A percentile compares a stretch with the other conserved stretches of the same genome.
These are phyloP conservation scores for Leishmania mexicana DNA, from an alignment of 208 protist species.

Conservation along the genomic window DNA sequence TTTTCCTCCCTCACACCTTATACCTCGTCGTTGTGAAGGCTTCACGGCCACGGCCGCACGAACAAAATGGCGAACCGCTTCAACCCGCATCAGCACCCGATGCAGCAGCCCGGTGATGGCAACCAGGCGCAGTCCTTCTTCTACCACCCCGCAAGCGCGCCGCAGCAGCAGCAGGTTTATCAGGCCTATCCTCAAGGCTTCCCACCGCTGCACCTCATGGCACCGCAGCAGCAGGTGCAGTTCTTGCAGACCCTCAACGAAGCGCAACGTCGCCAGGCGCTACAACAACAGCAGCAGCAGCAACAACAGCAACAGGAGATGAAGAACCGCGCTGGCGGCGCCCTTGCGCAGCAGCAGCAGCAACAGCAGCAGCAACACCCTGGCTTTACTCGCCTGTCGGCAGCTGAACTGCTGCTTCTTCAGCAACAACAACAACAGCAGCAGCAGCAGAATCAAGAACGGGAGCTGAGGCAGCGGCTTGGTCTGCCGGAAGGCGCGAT, in stretches of 20 bases:
- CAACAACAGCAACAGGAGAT: constrained; percentile 31
- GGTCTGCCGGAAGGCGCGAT: constrained; percentile 11
- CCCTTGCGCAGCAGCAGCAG: constrained; percentile 25
- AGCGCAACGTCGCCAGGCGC: constrained; percentile 11
- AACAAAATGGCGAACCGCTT: constrained; percentile 17
- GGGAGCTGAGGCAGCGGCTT: constrained; percentile 15
- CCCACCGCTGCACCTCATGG: constrained; percentile 12
- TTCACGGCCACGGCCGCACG: neutral
- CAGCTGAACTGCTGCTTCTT: neutral
- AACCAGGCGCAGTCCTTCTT: constrained; percentile 23
- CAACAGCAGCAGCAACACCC: constrained; percentile 33
- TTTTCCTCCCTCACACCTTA: neutral
- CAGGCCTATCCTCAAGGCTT: constrained; percentile 14
- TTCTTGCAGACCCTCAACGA: constrained; percentile 27
- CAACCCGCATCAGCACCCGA: constrained; percentile 13
- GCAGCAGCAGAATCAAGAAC: constrained; percentile 17
- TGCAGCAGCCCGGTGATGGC: constrained; percentile 25
- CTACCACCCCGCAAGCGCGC: constrained; percentile 28
- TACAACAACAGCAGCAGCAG: constrained; percentile 30
- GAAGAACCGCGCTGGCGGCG: constrained; percentile 3
- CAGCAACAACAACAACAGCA: constrained; percentile 23
- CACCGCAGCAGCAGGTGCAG: constrained; percentile 11
- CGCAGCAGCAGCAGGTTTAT: constrained; percentile 39
- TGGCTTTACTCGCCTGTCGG: neutral
- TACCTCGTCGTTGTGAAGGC: neutral